Evolutionary conservation across 2,329 filamentous ascomycete species (phyloP).

Genomic region (Trichophyton benhamiae): DNA sequence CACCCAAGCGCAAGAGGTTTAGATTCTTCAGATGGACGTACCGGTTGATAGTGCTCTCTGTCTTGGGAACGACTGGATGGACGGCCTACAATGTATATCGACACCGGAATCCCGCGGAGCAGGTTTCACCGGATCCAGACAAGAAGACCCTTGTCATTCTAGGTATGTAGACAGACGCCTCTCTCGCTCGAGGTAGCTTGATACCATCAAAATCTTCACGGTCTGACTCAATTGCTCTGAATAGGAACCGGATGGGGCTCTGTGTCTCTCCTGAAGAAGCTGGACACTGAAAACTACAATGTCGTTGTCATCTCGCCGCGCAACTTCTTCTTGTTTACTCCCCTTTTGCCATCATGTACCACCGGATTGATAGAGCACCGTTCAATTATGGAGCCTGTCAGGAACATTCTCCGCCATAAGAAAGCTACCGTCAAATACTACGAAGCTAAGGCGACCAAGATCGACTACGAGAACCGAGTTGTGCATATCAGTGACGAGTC

Average conservation of each 20-base stretch:
- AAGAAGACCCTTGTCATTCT: constrained; percentile 98
- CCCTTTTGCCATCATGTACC: constrained; percentile 90
- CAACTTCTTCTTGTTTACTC: constrained; percentile 99
- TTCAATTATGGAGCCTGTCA: constrained; percentile 98
- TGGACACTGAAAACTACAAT: constrained; percentile 98
- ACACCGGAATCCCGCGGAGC: constrained; percentile 67
- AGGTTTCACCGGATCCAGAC: constrained; percentile 62
- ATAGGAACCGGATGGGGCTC: constrained; percentile 92
- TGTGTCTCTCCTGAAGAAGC: constrained; percentile 92
- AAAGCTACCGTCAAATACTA: constrained; percentile 89
- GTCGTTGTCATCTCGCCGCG: constrained; percentile 93
- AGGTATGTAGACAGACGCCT: constrained; percentile 45
- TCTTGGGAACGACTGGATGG: constrained; percentile 56
- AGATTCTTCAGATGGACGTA: constrained; percentile 65
- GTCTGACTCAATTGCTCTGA: constrained; percentile 14
- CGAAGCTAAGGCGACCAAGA: constrained; percentile 91
- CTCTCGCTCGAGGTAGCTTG: not conserved
- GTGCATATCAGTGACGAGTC: constrained; percentile 86
- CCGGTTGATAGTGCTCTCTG: constrained; percentile 67
- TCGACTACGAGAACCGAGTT: constrained; percentile 82
- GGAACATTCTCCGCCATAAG: constrained; percentile 91
- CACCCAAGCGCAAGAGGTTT: constrained; percentile 48
- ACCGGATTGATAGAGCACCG: constrained; percentile 96
- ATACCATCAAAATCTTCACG: not conserved
- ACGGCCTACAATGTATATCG: constrained; percentile 72